A percentile compares a stretch with the other conserved stretches of the same genome.
These are phyloP conservation scores for Cnidoscolus chayamansa DNA, from an alignment of 441 rosid species.

Conservation along the genomic window DNA sequence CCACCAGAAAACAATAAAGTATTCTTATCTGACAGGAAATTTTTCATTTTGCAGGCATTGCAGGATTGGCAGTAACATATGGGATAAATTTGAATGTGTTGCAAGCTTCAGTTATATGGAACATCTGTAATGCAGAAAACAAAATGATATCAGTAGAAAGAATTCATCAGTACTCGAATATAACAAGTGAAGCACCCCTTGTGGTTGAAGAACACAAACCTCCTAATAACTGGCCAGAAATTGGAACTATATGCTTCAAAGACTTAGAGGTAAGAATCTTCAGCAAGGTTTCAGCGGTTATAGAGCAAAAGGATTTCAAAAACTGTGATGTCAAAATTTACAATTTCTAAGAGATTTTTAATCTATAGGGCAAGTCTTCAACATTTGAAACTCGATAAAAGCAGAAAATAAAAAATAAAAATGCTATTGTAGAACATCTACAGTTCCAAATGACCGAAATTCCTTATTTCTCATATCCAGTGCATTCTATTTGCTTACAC, in stretches of 20 bases:
- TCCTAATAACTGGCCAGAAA: constrained; percentile 78
- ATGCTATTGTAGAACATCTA: not conserved
- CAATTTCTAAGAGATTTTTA: not conserved
- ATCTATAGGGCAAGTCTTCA: not conserved
- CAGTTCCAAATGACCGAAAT: not conserved
- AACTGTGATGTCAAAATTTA: not conserved
- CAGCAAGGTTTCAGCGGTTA: not conserved
- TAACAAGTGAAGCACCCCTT: constrained; percentile 76
- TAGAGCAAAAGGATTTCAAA: not conserved
- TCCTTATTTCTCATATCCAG: not conserved
- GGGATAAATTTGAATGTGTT: constrained; percentile 85
- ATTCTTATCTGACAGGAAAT: constrained; percentile 14
- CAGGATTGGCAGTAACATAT: constrained; percentile 93
- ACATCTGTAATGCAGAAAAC: constrained; percentile 90
- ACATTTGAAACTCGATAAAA: not conserved
- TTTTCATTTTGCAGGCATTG: constrained; percentile 59
- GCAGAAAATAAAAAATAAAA: not conserved
- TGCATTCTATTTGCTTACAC: not conserved
- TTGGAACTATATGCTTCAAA: constrained; percentile 70
- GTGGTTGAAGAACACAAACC: constrained; percentile 58
- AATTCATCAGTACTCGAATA: constrained; percentile 77
- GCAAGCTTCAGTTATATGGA: constrained; percentile 93
- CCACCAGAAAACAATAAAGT: not conserved
- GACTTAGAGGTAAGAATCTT: constrained; percentile 60
- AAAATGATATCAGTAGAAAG: constrained; percentile 98